Evolutionary conservation across 768 basidiomycete species (phyloP).

Genomic region (Hemileccinum rubropunctum): DNA sequence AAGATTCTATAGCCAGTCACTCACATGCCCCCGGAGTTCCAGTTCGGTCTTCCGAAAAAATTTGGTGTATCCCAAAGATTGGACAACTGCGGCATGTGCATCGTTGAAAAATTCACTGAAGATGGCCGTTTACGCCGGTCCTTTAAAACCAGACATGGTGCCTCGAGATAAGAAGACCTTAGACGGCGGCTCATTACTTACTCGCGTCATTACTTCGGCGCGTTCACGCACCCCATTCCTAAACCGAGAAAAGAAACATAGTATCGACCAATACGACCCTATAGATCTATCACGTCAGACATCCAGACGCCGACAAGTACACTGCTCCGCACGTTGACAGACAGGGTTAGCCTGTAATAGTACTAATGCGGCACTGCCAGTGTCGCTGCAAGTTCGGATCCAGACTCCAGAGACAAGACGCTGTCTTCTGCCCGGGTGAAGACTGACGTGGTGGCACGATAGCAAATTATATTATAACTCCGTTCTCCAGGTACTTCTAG

Average conservation of each 20-base stretch:
- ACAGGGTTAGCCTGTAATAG: no score
- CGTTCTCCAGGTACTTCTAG: neutral
- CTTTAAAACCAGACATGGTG: no score
- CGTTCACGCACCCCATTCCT: no score
- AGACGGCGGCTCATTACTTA: no score
- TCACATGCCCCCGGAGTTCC: no score
- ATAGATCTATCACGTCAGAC: slow-evolving; percentile 3
- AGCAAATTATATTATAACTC: neutral
- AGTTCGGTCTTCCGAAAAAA: neutral
- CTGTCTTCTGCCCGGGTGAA: no score
- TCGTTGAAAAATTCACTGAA: neutral
- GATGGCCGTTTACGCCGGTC: neutral
- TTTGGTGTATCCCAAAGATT: neutral
- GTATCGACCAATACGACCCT: neutral
- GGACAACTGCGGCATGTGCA: neutral
- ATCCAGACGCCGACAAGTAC: neutral
- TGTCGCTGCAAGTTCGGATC: no score
- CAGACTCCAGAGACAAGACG: no score
- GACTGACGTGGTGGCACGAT: neutral
- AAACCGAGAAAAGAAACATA: neutral
- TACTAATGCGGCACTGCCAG: no score
- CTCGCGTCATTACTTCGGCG: no score
- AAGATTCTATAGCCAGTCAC: no score
- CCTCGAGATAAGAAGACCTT: no score
- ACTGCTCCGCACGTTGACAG: neutral